A percentile compares a stretch with the other conserved stretches of the same genome.
Conservation (phyloP, 179 eudicot species). For the Silene noctiflora region DNA sequence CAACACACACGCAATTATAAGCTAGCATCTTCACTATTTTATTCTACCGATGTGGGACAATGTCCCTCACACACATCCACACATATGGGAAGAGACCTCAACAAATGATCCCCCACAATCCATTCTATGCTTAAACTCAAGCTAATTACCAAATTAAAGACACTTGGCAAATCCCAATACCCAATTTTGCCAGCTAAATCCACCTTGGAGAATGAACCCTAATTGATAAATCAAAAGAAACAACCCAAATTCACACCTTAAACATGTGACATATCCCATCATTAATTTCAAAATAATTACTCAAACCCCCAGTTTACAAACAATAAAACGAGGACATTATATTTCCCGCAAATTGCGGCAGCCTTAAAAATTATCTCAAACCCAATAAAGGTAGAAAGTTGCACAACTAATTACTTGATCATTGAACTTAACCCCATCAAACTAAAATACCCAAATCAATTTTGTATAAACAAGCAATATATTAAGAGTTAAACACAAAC, state of each 20-base stretch:
- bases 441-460: conserved; percentile 8
- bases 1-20: too few species aligned
- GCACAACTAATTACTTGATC: background rate
- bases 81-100: too few species aligned
- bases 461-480: background rate
- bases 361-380: background rate
- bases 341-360: too few species aligned
- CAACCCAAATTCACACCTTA: background rate
- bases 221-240: background rate
- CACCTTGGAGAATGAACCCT: background rate
- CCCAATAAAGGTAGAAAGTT: background rate
- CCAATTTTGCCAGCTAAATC: background rate
- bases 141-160: background rate
- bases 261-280: background rate
- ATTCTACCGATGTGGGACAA: too few species aligned
- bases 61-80: too few species aligned
- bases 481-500: conserved; percentile 2
- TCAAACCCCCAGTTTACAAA: background rate
- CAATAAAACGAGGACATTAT: too few species aligned
- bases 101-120: too few species aligned
- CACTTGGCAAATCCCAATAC: too few species aligned
- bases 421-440: background rate
- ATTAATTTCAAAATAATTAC: background rate
- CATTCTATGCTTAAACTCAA: background rate
- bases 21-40: too few species aligned